Evolutionary conservation across 2,329 filamentous ascomycete species (phyloP).

Genomic region (Alternaria sp.): DNA sequence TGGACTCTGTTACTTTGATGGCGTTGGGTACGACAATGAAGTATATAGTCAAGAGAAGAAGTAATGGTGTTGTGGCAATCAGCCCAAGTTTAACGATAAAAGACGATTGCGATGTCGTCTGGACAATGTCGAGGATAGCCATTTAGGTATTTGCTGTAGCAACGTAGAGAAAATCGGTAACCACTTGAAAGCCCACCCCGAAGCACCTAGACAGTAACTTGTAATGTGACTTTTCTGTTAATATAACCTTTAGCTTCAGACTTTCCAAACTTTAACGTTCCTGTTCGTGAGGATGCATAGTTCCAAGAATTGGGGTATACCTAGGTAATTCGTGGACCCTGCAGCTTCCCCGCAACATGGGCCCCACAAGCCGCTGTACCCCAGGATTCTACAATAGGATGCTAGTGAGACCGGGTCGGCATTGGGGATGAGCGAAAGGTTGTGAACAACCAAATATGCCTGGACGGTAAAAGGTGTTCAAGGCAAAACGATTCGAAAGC

Average conservation of each 20-base stretch:
- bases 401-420: neutral
- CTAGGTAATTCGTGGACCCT: neutral
- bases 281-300: neutral
- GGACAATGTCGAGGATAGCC: constrained; percentile 14
- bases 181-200: neutral
- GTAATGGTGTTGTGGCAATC: constrained; percentile 19
- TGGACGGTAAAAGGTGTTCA: neutral
- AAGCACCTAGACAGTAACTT: neutral
- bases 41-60: constrained; percentile 32
- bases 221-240: fast-evolving
- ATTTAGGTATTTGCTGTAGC: neutral
- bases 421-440: neutral
- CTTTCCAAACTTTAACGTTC: neutral
- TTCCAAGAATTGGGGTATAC: constrained; percentile 1
- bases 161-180: neutral
- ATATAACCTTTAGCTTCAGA: neutral
- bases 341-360: constrained; percentile 7
- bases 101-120: neutral
- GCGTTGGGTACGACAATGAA: constrained; percentile 40
- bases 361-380: constrained; percentile 8
- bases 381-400: neutral
- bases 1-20: constrained; percentile 27
- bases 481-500: neutral
- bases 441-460: fast-evolving
- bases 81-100: constrained; percentile 21